phyloP scores from a whole-genome alignment of 352 stramenopile genomes.

The Pythium apleroticum region DNA sequence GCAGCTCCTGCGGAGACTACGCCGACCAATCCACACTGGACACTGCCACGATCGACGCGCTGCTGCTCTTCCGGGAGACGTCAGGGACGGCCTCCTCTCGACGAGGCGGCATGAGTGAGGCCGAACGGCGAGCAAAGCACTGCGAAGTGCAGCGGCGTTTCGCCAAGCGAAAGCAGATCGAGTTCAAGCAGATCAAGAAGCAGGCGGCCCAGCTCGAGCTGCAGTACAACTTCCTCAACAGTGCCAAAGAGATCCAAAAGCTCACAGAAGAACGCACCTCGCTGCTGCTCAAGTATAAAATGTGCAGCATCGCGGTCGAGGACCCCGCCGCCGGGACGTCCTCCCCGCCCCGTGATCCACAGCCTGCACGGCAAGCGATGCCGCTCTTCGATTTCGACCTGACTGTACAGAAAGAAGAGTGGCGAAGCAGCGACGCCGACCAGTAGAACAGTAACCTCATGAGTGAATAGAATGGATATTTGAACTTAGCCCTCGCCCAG shows the following conservation, averaged over 20 bases:
- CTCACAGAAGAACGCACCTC: neutral
- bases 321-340: too few species aligned
- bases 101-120: neutral
- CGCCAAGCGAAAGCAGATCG: slow-evolving; percentile 1
- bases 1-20: neutral
- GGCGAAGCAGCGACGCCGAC: too few species aligned
- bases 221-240: neutral
- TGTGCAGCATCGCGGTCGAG: neutral
- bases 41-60: neutral
- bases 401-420: too few species aligned
- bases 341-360: neutral
- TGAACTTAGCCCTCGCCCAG: too few species aligned
- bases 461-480: too few species aligned
- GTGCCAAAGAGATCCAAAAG: neutral
- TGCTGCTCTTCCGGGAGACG: neutral
- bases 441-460: too few species aligned
- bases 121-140: neutral
- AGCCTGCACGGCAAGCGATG: too few species aligned
- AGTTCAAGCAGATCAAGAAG: neutral
- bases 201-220: neutral
- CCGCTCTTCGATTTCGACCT: too few species aligned
- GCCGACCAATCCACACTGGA: neutral
- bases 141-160: slow-evolving; percentile 10
- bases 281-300: neutral
- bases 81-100: neutral